Base-by-base conservation (phyloP, 2,329 filamentous ascomycete species). In the Trichoderma hamatum region DNA sequence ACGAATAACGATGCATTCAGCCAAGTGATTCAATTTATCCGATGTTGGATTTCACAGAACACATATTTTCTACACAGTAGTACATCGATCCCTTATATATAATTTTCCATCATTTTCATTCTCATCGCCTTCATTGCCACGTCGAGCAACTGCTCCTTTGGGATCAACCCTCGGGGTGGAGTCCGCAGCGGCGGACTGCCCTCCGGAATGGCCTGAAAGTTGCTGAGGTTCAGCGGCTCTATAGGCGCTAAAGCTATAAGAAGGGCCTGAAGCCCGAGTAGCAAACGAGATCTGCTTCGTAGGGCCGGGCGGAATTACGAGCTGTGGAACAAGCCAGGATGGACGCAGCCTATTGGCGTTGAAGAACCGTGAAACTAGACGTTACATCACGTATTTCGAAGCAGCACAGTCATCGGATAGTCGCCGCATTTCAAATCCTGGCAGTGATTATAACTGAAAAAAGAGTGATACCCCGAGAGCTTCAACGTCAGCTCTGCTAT, bases 241-340 rank as follows among this genome's bases (percentile, higher is more conserved):
- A 19, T 39, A 6, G 14, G 34, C n/a, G 30, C 32, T 39, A 39
- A 43, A 59, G 3, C n/a, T 26, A 24, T 24, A 24, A n/a, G 19
- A 36, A 34, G 3, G 16, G 62, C 28, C 11, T 16, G 51, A 24
- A 32, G 32, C 5, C 32, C n/a, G 19, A 36, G 30, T 2, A 24
- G 2, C 0, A 14, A 36, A 14, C 1, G 30, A n/a, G 16, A 32
- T 24, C 9, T 58, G 5, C 54, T 56, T 24, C 30, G 54, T 24
- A 36, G 54, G 4, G 4, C 30, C 54, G 54, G 39, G n/a, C 54
- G 54, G 54, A 58, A 58, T 58, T 58, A 58, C 54, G 54, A 58
- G 30, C 5, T 58, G 54, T 34, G n/a, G 54, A 36, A 30, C 14
- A 10, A 13, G 16, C 13, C 10, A 6, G 34, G 16, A 32, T 19